Evolutionary conservation across 108 stramenopile species (phyloP), one percentile per base, ranked within the genome.

Genomic region (Cyclotella distinguenda): DNA sequence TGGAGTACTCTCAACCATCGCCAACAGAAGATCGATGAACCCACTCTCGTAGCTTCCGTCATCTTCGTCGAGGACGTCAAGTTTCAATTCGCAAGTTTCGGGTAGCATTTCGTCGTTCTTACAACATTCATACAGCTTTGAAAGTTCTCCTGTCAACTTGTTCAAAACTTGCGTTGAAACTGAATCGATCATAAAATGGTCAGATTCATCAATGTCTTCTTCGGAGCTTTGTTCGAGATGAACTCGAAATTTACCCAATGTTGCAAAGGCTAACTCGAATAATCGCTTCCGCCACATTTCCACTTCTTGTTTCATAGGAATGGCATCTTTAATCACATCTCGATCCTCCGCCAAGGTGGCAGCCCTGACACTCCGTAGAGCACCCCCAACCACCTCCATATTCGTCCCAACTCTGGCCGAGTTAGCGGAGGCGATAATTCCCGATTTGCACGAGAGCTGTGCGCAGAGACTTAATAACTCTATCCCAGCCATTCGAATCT

Each of bases 311-410:
- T 58, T 31, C 54, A 64, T 45, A 28, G 51, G 44, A 21, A n/a
- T n/a, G 30, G 27, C 57, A 42, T 30, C 42, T 36, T 44, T 38
- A 11, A 25, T 33, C 9, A 42, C 6, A 5, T 51, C 21, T 50
- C 31, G 55, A 25, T 73, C 66, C 4, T 68, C 66, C 38, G 56
- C 13, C 28, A 75, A 44, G 30, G 71, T 64, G 1, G 82, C 49
- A 34, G 74, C 71, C 21, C 83, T 34, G 34, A 81, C 82, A 68
- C 78, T 86, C 28, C 89, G 69, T 0, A 94, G 77, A 1, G 92
- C 92, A 30, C 92, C 92, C 56, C 90, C 86, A 47, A 94, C 82
- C 16, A 94, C 92, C 62, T 94, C 84, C 92, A 94, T 94, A 51
- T 94, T 90, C 13, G 92, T 90, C 6, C 85, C 83, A 15, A 94